A percentile compares a stretch with the other conserved stretches of the same genome.
Evolutionary conservation across 2,329 filamentous ascomycete genomes (phyloP).

Genomic region (Venturia effusa): DNA sequence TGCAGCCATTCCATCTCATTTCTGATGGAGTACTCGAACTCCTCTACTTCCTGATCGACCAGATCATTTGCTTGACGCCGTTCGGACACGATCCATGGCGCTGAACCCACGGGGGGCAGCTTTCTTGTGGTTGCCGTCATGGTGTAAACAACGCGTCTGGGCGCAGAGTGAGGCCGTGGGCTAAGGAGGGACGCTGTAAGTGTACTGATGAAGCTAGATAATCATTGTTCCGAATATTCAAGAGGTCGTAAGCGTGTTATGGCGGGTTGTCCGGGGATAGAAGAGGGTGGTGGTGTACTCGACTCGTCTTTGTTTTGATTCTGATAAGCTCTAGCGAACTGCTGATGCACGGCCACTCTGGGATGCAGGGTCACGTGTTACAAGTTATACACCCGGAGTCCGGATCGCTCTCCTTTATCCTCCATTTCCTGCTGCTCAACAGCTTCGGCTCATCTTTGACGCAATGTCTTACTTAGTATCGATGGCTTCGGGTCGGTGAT

Average conservation of each 20-base stretch:
- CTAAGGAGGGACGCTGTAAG: background rate
- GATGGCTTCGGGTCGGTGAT: background rate
- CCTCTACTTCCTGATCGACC: constrained; percentile 72
- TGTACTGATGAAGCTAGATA: background rate
- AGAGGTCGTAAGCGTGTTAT: background rate
- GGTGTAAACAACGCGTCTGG: constrained; percentile 1
- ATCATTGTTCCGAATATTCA: background rate
- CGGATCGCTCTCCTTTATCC: too few species aligned
- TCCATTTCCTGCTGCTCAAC: background rate
- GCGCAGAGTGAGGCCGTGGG: background rate
- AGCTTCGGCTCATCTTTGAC: background rate
- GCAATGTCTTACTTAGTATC: background rate
- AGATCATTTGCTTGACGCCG: constrained; percentile 67
- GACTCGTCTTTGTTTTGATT: background rate
- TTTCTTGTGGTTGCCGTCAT: constrained; percentile 17
- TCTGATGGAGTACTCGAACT: constrained; percentile 82
- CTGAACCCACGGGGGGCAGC: constrained; percentile 57
- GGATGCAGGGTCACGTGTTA: background rate
- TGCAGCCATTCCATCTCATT: constrained; percentile 98
- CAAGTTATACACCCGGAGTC: too few species aligned
- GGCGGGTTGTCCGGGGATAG: background rate
- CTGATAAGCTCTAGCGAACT: too few species aligned
- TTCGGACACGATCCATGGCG: constrained; percentile 78
- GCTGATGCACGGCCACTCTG: background rate
- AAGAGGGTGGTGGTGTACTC: background rate